phyloP scores from a whole-genome alignment of 441 rosid species.

The Flueggea neowawraea region DNA sequence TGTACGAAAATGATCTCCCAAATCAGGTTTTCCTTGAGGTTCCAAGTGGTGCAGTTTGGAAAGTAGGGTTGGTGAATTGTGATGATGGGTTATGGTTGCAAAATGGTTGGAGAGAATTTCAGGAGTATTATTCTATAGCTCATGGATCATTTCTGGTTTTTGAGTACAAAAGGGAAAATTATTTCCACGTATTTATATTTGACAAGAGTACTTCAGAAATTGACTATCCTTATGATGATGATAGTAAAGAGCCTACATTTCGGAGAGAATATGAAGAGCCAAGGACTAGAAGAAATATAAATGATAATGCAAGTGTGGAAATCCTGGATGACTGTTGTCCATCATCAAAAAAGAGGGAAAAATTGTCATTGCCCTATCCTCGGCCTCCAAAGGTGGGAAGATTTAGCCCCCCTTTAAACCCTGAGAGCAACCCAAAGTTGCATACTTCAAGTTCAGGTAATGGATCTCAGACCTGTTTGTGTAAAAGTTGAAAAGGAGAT shows the following conservation, averaged over 20 bases:
- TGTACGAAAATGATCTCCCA: conserved; percentile 1
- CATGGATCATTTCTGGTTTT: conserved; percentile 32
- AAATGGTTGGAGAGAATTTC: conserved; percentile 43
- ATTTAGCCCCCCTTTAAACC: neutral
- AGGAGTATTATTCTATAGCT: conserved; percentile 23
- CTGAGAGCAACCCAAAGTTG: neutral
- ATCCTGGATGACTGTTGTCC: too few relatives aligned
- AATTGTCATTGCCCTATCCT: neutral
- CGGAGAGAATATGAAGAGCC: too few relatives aligned
- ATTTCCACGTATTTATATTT: conserved; percentile 26
- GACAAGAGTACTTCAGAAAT: conserved; percentile 17
- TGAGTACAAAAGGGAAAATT: conserved; percentile 21
- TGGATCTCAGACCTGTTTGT: neutral
- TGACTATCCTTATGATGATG: conserved; percentile 5
- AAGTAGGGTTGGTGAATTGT: conserved; percentile 9
- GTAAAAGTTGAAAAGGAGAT: neutral
- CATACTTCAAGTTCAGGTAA: neutral
- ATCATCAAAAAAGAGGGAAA: neutral
- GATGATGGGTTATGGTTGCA: conserved; percentile 34
- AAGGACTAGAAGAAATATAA: too few relatives aligned
- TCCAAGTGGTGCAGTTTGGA: conserved; percentile 19
- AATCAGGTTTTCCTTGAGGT: neutral
- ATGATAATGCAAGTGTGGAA: too few relatives aligned
- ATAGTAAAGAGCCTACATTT: neutral
- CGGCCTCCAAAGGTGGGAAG: conserved; percentile 1